Evolutionary conservation across 1,139 yeast species (phyloP), one percentile per base, ranked within the genome.

Genomic region (Yamadazyma siamensis): DNA sequence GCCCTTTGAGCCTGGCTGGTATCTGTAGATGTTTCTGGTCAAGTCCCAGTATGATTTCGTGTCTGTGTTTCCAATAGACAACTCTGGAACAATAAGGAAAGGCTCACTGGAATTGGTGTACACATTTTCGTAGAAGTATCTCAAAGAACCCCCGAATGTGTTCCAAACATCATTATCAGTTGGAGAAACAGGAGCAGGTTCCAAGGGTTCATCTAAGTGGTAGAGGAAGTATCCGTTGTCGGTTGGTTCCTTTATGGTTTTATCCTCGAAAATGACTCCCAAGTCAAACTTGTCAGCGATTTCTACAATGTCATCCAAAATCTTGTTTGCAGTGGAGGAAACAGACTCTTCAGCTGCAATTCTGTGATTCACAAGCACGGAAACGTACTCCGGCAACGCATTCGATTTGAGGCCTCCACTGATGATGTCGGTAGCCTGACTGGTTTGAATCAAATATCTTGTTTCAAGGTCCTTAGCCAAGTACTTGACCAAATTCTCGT

Each of bases 351-450:
- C 82, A 13, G 75, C 56, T 4, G 77, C 71, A 33, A 80, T 66
- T 40, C 88, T 64, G 41, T 77, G 77, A 52, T 81, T 80, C 25
- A 81, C 65, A 29, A 67, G 51, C 13, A 78, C 61, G 5, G 65
- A 59, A 5, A 75, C 82, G 39, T 63, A 66, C 48, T 84, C 94
- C 1, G 94, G 94, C 35, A 84, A 61, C 3, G 91, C 89, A 48
- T 82, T 82, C 20, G 77, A 61, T 52, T 82, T 82, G 25, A 71
- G 71, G 13, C 91, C 91, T 7, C 89, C 89, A n/a, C 57, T 44
- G 29, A 82, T 62, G 8, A 79, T 63, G 50, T 82, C 88, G n/a
- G 75, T 65, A 0, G 88, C 85, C 49, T 79, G 86, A 5, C 85
- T 71, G 1, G 88, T 80, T 28, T 70, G 64, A 31, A 81, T 61